These are phyloP conservation scores for Pleurotus salmoneostramineus DNA, from an alignment of 768 basidiomycete genomes.

Conservation along the genomic window DNA sequence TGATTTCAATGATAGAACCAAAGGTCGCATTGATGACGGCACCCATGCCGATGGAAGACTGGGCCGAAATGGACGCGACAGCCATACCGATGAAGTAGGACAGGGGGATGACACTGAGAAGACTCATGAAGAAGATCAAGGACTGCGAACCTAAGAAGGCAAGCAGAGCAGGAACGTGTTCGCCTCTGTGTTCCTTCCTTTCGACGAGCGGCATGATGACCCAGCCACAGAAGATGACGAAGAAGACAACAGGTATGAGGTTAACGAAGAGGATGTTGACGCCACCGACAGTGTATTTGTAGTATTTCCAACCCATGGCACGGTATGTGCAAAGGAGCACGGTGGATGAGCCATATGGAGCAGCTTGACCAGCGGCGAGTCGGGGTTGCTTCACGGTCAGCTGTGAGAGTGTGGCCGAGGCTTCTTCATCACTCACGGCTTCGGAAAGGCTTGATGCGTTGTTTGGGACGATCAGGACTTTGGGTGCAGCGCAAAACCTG, in stretches of 20 bases:
- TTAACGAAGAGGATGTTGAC: conserved; percentile 99
- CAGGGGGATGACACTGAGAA: conserved; percentile 92
- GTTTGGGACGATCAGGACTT: conserved; percentile 53
- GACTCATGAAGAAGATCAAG: conserved; percentile 78
- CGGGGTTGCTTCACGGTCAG: conserved; percentile 71
- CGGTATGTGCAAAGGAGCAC: conserved; percentile 94
- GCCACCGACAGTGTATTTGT: conserved; percentile 98
- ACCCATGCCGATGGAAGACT: conserved; percentile 98
- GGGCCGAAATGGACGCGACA: conserved; percentile 97
- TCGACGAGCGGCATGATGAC: conserved; percentile 74
- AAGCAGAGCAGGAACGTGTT: conserved; percentile 62
- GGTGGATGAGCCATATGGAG: conserved; percentile 76
- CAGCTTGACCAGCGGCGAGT: conserved; percentile 82
- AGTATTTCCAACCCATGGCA: conserved; percentile 87
- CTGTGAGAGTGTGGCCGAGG: conserved; percentile 29
- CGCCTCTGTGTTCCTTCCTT: conserved; percentile 44
- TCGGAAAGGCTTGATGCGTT: conserved; percentile 20
- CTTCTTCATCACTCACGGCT: conserved; percentile 16
- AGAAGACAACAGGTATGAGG: conserved; percentile 88
- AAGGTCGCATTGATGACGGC: conserved; percentile 99
- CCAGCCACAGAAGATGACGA: conserved; percentile 92
- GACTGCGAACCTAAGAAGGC: conserved; percentile 66
- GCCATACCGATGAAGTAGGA: conserved; percentile 99
- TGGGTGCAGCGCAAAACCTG: conserved; percentile 89
- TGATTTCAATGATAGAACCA: conserved; percentile 96